Evolutionary conservation across 2,329 filamentous ascomycete species (phyloP).

Genomic region (Claviceps monticola): DNA sequence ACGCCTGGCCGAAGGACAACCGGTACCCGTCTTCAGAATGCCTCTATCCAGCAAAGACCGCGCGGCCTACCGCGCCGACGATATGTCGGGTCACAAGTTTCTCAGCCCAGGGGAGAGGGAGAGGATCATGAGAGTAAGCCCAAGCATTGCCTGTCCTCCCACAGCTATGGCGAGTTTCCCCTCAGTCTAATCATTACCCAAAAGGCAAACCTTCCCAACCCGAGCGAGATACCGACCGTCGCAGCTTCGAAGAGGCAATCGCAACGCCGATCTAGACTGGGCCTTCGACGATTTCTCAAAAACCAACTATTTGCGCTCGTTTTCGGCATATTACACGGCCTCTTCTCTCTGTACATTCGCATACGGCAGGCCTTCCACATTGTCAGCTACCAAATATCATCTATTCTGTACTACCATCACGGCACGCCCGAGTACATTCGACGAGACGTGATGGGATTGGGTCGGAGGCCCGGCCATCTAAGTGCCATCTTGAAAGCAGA

Average conservation of each 20-base stretch:
- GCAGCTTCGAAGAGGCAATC: conserved; percentile 12
- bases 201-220: conserved; percentile 22
- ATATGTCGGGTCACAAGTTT: conserved; percentile 19
- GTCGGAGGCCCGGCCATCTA: conserved; percentile 67
- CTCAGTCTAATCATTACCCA: too few relatives aligned
- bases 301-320: conserved; percentile 51
- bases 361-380: conserved; percentile 67
- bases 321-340: conserved; percentile 57
- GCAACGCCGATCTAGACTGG: conserved; percentile 30
- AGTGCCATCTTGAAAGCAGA: conserved; percentile 74
- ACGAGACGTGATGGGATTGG: conserved; percentile 65
- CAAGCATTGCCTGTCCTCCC: not conserved
- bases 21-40: conserved; percentile 12
- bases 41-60: conserved; percentile 22
- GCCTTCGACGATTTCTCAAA: conserved; percentile 47
- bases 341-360: conserved; percentile 83
- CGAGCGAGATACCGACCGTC: conserved; percentile 18
- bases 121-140: conserved; percentile 22
- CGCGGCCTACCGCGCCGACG: conserved; percentile 27
- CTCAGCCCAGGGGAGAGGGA: conserved; percentile 23
- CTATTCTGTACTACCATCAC: conserved; percentile 87
- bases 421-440: conserved; percentile 85
- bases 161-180: not conserved
- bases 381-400: conserved; percentile 61
- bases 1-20: not conserved